Base-by-base conservation (phyloP, 805 yeast species). In the Zygoascus ofunaensis region DNA sequence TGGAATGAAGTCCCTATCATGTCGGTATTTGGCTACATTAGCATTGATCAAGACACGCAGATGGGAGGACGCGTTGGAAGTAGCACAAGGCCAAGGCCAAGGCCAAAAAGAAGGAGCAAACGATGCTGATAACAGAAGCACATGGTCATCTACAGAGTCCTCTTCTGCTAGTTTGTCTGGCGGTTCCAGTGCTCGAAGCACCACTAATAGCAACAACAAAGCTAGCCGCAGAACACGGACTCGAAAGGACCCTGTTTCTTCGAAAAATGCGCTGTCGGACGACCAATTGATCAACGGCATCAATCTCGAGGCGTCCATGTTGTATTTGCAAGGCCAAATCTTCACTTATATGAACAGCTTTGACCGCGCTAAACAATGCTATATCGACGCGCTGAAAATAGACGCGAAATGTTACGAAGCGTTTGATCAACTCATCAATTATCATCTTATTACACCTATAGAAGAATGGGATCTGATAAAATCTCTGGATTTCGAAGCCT, bases 371-470 rank as follows among this genome's bases (percentile, higher is more conserved):
- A 87, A 84, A 55, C 87, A 83, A 43, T 82, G 92, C 42, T 87
- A 79, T 55, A 78, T 79, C 56, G 95, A 87, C 56, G 96, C 97
- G 1, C 79, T 89, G 0, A 54, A 76, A 52, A 86, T 85, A 1
- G 97, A 90, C 61, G 87, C 84, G 5, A 86, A 87, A 60, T 92
- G 97, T 62, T 90, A 70, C 60, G 98, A 90, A 53, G 97, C 97
- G 0, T 87, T 87, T 59, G 77, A 84, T 54, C 87, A 83, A 57
- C 71, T 90, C 41, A 73, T 84, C 1, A 65, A 73, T 36, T 82
- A 82, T 53, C 81, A 80, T 56, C 71, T 87, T 54, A 65, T 90
- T 63, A 75, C 92, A 0, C 95, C 97, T 0, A 62, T 68, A 15
- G 97, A 90, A 56, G 94, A 87, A 63, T 84, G 94, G 92, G 86